These are phyloP conservation scores for Colletotrichum chlorophyti DNA, from an alignment of 2,329 filamentous ascomycete genomes.

Conservation along the genomic window DNA sequence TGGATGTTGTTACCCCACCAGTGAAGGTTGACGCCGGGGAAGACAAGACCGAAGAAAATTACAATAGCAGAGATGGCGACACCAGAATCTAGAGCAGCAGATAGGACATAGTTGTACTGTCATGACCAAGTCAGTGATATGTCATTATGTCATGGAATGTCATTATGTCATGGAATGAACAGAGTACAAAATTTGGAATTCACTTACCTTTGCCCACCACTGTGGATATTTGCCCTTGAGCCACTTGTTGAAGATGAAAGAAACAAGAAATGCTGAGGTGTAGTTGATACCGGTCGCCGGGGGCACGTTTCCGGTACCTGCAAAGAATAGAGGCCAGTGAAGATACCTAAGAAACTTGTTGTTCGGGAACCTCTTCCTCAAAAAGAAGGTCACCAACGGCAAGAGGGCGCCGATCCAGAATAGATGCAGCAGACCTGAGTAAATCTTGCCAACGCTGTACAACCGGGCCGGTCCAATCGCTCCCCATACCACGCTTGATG, in stretches of 20 bases:
- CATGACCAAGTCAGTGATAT: not conserved
- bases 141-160: not conserved
- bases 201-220: slow-evolving; percentile 21
- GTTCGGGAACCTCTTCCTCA: slow-evolving; percentile 7
- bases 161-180: too few relatives aligned
- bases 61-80: slow-evolving; percentile 49
- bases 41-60: slow-evolving; percentile 50
- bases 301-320: slow-evolving; percentile 19
- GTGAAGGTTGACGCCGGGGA: slow-evolving; percentile 42
- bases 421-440: slow-evolving; percentile 54
- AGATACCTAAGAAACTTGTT: slow-evolving; percentile 9
- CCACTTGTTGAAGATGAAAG: slow-evolving; percentile 23
- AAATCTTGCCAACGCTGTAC: slow-evolving; percentile 53
- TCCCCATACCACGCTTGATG: slow-evolving; percentile 57
- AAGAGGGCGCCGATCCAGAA: slow-evolving; percentile 51
- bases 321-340: slow-evolving; percentile 24
- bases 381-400: slow-evolving; percentile 18
- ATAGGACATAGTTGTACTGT: slow-evolving; percentile 46
- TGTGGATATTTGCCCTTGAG: slow-evolving; percentile 21
- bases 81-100: slow-evolving; percentile 49
- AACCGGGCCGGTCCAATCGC: slow-evolving; percentile 56
- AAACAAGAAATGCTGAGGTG: slow-evolving; percentile 12
- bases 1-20: slow-evolving; percentile 48
- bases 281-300: slow-evolving; percentile 24
- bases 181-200: too few relatives aligned